Evolutionary conservation across 345 rosid species (phyloP), one percentile per base, ranked within the genome.

Genomic region (Salix suchowensis): DNA sequence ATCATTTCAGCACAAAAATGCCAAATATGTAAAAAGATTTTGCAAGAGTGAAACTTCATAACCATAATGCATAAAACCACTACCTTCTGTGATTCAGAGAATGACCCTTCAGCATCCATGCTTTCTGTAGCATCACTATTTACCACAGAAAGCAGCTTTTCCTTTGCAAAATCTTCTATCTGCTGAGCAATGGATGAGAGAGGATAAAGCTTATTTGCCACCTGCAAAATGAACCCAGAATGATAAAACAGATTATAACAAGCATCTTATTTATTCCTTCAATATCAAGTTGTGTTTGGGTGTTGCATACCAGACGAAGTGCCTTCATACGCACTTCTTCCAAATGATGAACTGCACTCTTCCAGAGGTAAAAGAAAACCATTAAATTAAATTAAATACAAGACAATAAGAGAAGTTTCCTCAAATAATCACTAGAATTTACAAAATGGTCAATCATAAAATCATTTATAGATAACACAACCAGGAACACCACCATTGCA

Each of bases 291-390:
- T 77, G 71, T 77, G 71, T 26, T 26, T 44, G 80, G 48, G 64
- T 88, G 93, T 21, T 46, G 79, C 44, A 58, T 89, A 96, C 99
- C 96, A 96, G 86, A 64, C 98, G 96, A 74, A 92, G 93, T 62
- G 99, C 99, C 89, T 92, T 96, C 99, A 91, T 91, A 74, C 98
- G 97, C 73, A 93, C 94, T 85, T 93, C 99, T 89, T 93, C 99
- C 86, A 76, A 84, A 79, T 83, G 88, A 87, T 96, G 96, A 91
- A 92, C 94, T 78, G 98, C 87, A 87, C 97, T 90, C 99, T 93
- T 82, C 81, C 79, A 78, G 68, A 77, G 67, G 65, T 66, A 72
- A 68, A 67, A 78, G 76, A 28, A 67, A 60, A 83, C 80, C 71
- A 67, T 28, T 21, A 71, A 67, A 75, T 72, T 78, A 71, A 67